Evolutionary conservation across 768 basidiomycete species (phyloP).

Genomic region (Pleurotus citrinopileatus): DNA sequence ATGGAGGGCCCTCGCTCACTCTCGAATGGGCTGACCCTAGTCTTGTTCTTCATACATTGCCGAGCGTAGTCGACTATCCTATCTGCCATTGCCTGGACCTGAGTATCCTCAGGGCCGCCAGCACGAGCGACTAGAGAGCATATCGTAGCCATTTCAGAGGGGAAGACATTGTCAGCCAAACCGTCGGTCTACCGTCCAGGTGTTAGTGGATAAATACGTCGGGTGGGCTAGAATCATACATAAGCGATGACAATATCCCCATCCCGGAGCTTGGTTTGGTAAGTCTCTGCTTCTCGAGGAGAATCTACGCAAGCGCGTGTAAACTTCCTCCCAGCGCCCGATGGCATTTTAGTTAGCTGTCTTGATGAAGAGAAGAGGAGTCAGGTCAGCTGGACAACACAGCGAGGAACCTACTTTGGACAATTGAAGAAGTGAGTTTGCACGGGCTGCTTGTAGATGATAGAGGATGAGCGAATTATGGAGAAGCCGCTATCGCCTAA

Average conservation of each 20-base stretch:
- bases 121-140: conserved; percentile 62
- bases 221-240: conserved; percentile 24
- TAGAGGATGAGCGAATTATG: conserved; percentile 64
- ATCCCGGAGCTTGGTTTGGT: conserved; percentile 42
- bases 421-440: conserved; percentile 60
- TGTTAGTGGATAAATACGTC: not conserved
- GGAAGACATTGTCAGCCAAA: conserved; percentile 61
- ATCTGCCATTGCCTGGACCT: conserved; percentile 71
- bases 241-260: conserved; percentile 53
- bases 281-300: conserved; percentile 44
- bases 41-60: conserved; percentile 65
- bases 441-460: conserved; percentile 49
- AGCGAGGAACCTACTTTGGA: conserved; percentile 46
- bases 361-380: conserved; percentile 24
- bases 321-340: conserved; percentile 38
- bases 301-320: conserved; percentile 52
- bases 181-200: conserved; percentile 66
- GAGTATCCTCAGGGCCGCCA: conserved; percentile 52
- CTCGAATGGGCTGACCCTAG: conserved; percentile 71
- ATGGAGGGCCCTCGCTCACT: conserved; percentile 35
- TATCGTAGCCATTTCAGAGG: conserved; percentile 66
- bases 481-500: conserved; percentile 79
- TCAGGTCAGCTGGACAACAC: too few relatives aligned
- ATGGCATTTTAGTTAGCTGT: conserved; percentile 52
- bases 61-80: conserved; percentile 67